phyloP scores from a whole-genome alignment of 208 protist species.

The Leishmania mexicana region DNA sequence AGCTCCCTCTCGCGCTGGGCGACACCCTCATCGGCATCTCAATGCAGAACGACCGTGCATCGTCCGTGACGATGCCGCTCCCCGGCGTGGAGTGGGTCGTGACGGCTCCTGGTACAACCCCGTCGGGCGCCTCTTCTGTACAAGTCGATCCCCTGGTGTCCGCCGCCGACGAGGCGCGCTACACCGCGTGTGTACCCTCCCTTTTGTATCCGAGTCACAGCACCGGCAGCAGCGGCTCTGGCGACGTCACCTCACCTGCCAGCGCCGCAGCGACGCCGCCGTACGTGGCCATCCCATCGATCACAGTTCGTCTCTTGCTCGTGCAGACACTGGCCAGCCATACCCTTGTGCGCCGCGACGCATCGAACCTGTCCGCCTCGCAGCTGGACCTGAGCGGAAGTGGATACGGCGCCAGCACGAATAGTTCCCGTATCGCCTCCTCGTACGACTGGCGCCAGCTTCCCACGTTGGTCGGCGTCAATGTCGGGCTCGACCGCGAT shows the following conservation, averaged over 20 bases:
- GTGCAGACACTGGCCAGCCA: conserved; percentile 55
- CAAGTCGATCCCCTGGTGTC: not conserved
- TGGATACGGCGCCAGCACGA: conserved; percentile 10
- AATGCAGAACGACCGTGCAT: conserved; percentile 48
- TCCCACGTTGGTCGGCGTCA: conserved; percentile 62
- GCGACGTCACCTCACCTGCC: not conserved
- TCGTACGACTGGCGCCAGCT: conserved; percentile 58
- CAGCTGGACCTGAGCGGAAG: conserved; percentile 10
- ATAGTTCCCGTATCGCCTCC: conserved; percentile 11
- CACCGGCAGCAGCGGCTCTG: not conserved
- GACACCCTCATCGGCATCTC: conserved; percentile 53
- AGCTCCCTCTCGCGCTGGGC: conserved; percentile 44
- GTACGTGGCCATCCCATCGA: conserved; percentile 17
- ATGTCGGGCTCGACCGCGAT: conserved; percentile 47
- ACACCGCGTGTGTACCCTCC: conserved; percentile 23
- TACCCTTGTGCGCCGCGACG: conserved; percentile 22
- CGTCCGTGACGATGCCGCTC: conserved; percentile 20
- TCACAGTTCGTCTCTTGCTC: conserved; percentile 32
- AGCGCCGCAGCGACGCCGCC: not conserved
- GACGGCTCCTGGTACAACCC: not conserved
- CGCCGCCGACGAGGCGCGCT: not conserved
- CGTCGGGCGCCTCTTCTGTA: not conserved
- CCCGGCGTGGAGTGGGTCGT: conserved; percentile 31
- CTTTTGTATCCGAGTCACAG: not conserved
- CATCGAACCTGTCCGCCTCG: conserved; percentile 8